These are phyloP conservation scores for Auricularia sp. DNA, from an alignment of 768 basidiomycete genomes.

Conservation along the genomic window DNA sequence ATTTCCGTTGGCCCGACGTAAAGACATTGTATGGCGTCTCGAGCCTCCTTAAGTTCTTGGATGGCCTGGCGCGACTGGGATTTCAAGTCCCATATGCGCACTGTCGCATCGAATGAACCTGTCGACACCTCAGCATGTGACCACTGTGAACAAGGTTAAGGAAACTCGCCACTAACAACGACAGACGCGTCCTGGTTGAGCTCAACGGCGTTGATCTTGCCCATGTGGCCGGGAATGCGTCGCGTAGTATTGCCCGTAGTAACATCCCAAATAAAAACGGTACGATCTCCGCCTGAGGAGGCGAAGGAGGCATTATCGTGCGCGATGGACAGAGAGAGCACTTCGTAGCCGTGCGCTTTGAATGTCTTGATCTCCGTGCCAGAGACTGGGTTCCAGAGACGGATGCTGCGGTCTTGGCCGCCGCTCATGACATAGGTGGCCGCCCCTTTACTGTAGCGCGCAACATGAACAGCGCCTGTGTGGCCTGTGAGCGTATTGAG, in stretches of 20 bases:
- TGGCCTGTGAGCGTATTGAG: conserved; percentile 57
- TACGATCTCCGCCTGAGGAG: conserved; percentile 87
- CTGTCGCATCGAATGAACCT: conserved; percentile 91
- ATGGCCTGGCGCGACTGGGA: conserved; percentile 75
- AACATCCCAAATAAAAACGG: conserved; percentile 94
- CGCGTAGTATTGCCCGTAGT: conserved; percentile 74
- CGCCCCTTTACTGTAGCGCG: conserved; percentile 80
- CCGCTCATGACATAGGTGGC: conserved; percentile 90
- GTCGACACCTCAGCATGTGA: neutral
- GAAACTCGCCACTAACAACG: conserved; percentile 69
- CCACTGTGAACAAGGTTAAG: neutral
- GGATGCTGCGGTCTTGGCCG: conserved; percentile 80
- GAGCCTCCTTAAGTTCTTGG: conserved; percentile 83
- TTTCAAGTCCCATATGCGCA: conserved; percentile 87
- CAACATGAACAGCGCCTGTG: conserved; percentile 82
- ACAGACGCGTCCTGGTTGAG: conserved; percentile 85
- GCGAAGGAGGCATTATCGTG: conserved; percentile 93
- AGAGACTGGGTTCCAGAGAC: conserved; percentile 80
- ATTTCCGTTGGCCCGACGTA: conserved; percentile 58
- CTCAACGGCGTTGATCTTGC: conserved; percentile 83
- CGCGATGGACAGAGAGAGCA: conserved; percentile 79
- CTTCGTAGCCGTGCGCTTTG: conserved; percentile 89
- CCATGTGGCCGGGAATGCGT: conserved; percentile 79
- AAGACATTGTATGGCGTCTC: conserved; percentile 76
- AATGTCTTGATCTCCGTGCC: conserved; percentile 91